These are phyloP conservation scores for Drechslerella dactyloides DNA, from an alignment of 2,329 filamentous ascomycete species.

Conservation along the genomic window DNA sequence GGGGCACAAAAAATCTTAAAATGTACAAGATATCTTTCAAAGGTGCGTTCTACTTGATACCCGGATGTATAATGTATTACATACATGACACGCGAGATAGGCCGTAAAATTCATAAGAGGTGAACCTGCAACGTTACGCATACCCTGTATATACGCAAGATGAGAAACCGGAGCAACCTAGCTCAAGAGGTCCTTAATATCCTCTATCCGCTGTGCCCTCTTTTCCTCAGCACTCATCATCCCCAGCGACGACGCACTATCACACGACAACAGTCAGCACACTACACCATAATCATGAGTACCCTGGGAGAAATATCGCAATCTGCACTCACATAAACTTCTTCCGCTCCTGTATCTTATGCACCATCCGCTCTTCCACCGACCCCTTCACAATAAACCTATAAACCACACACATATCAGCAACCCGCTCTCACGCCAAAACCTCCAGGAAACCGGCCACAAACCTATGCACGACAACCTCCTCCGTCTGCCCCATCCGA, in stretches of 20 bases:
- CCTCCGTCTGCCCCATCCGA: slow-evolving; percentile 88
- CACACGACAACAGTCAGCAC: slow-evolving; percentile 52
- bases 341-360: slow-evolving; percentile 84
- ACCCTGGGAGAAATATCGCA: slow-evolving; percentile 12
- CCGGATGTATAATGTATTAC: too few species aligned
- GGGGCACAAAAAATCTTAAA: too few species aligned
- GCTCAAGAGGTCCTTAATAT: slow-evolving; percentile 87
- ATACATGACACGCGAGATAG: neutral
- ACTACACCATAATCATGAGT: slow-evolving; percentile 9
- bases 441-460: neutral
- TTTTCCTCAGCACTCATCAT: slow-evolving; percentile 97
- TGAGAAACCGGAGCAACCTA: neutral
- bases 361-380: slow-evolving; percentile 93
- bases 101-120: neutral
- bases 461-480: slow-evolving; percentile 77
- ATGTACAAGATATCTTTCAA: too few species aligned
- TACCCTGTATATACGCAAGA: neutral
- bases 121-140: neutral
- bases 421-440: neutral
- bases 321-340: slow-evolving; percentile 91
- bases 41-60: too few species aligned
- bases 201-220: slow-evolving; percentile 85
- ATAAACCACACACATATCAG: neutral
- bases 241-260: slow-evolving; percentile 86
- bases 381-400: slow-evolving; percentile 83